These are phyloP conservation scores for Endotrypanum monterogeii DNA, from an alignment of 208 protist species.

Conservation along the genomic window DNA sequence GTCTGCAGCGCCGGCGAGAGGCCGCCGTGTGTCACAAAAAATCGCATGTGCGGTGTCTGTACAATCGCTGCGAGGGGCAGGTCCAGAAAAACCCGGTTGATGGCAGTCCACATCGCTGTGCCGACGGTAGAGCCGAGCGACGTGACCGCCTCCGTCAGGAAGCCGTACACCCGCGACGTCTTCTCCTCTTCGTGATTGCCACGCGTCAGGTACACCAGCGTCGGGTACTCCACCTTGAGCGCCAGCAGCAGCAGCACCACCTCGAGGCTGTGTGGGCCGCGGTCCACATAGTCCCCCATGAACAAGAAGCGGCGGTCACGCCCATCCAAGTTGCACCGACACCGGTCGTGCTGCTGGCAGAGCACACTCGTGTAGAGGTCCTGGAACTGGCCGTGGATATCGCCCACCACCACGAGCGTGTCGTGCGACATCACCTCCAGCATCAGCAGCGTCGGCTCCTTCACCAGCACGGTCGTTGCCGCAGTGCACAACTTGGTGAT, in stretches of 20 bases:
- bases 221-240: slow-evolving; percentile 82
- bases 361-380: slow-evolving; percentile 73
- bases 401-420: slow-evolving; percentile 77
- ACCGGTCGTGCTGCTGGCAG: slow-evolving; percentile 59
- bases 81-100: slow-evolving; percentile 78
- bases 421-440: slow-evolving; percentile 39
- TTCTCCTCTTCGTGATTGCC: slow-evolving; percentile 89
- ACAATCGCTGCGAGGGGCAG: slow-evolving; percentile 80
- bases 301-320: slow-evolving; percentile 89
- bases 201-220: slow-evolving; percentile 75
- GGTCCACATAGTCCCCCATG: slow-evolving; percentile 99
- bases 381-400: slow-evolving; percentile 82
- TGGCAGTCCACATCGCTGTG: slow-evolving; percentile 54
- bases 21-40: slow-evolving; percentile 98
- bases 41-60: slow-evolving; percentile 78
- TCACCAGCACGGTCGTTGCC: slow-evolving; percentile 34
- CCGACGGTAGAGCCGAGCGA: slow-evolving; percentile 50
- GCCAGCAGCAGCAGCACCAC: slow-evolving; percentile 76
- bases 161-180: slow-evolving; percentile 77
- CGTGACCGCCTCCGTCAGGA: slow-evolving; percentile 49
- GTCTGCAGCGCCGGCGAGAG: slow-evolving; percentile 87
- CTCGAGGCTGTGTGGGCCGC: slow-evolving; percentile 53
- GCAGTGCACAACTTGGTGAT: slow-evolving; percentile 43
- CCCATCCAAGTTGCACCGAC: slow-evolving; percentile 25
- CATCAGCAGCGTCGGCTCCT: slow-evolving; percentile 43